Percentiles rank a stretch among this genome's conserved stretches.
Conservation (phyloP, 805 yeast genomes). For the Pichia scutulata region DNA sequence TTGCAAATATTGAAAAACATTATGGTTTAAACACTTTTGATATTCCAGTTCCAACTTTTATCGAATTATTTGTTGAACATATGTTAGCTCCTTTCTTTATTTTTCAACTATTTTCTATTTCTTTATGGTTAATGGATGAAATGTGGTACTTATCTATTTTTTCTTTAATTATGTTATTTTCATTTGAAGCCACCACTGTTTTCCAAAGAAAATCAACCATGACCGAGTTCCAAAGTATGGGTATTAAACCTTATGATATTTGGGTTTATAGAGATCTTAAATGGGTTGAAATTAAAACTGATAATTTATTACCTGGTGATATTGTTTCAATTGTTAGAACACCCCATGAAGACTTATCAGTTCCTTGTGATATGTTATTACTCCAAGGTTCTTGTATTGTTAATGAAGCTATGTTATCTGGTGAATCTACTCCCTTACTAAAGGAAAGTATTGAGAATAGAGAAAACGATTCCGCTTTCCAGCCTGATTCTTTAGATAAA, state of each 20-base stretch:
- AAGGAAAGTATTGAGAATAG: conserved; percentile 87
- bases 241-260: conserved; percentile 82
- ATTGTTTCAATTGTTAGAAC: conserved; percentile 82
- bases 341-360: conserved; percentile 73
- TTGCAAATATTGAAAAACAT: conserved; percentile 38
- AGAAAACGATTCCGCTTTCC: conserved; percentile 59
- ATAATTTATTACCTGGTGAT: conserved; percentile 85
- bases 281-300: conserved; percentile 68
- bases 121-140: conserved; percentile 93
- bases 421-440: conserved; percentile 94
- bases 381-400: conserved; percentile 90
- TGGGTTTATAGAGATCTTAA: conserved; percentile 59
- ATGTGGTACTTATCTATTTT: conserved; percentile 93
- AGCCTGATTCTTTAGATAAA: conserved; percentile 78
- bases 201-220: conserved; percentile 92
- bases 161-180: conserved; percentile 82
- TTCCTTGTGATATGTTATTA: conserved; percentile 88
- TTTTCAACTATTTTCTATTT: conserved; percentile 92
- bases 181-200: conserved; percentile 91
- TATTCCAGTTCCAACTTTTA: conserved; percentile 88
- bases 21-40: conserved; percentile 88
- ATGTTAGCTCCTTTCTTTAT: conserved; percentile 98
- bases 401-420: conserved; percentile 97
- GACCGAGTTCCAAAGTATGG: conserved; percentile 95
- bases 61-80: conserved; percentile 90